These are phyloP conservation scores for Ambrosia trifida DNA, from an alignment of 129 eudicot species.

Conservation along the genomic window DNA sequence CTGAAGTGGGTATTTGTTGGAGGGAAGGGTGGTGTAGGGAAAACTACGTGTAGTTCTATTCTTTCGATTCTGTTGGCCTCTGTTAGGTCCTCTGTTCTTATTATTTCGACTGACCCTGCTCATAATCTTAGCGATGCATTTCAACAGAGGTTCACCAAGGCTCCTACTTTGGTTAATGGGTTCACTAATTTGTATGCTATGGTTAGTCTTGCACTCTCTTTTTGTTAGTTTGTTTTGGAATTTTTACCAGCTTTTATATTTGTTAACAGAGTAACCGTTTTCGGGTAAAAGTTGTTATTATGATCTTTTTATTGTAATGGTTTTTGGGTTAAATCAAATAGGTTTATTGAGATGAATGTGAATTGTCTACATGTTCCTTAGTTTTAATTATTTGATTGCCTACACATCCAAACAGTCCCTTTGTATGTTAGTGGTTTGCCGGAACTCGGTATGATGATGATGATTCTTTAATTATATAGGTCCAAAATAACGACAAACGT, in stretches of 20 bases:
- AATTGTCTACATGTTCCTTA: not conserved
- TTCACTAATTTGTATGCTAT: conserved; percentile 92
- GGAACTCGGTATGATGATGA: not conserved
- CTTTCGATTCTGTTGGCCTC: conserved; percentile 66
- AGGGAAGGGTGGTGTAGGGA: conserved; percentile 98
- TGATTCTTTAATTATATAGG: not conserved
- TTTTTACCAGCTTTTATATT: not conserved
- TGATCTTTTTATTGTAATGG: not conserved
- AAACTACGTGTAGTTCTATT: conserved; percentile 95
- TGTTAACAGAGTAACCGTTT: not conserved
- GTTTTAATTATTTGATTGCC: not conserved
- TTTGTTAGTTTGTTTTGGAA: not conserved
- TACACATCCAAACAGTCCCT: not conserved
- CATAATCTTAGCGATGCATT: conserved; percentile 98
- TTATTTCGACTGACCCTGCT: conserved; percentile 96
- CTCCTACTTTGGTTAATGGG: conserved; percentile 87
- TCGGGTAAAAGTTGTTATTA: no score
- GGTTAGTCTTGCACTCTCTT: conserved; percentile 43
- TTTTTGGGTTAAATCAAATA: not conserved
- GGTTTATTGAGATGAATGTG: not conserved
- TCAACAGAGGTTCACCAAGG: conserved; percentile 85
- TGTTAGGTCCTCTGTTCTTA: conserved; percentile 82
- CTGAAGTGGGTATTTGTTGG: conserved; percentile 97
- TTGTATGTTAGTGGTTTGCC: not conserved
- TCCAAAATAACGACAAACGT: not conserved